Percentiles rank a stretch among this genome's conserved stretches.
Evolutionary conservation across 2,329 filamentous ascomycete genomes (phyloP).

Genomic region (Aplosporella prunicola): DNA sequence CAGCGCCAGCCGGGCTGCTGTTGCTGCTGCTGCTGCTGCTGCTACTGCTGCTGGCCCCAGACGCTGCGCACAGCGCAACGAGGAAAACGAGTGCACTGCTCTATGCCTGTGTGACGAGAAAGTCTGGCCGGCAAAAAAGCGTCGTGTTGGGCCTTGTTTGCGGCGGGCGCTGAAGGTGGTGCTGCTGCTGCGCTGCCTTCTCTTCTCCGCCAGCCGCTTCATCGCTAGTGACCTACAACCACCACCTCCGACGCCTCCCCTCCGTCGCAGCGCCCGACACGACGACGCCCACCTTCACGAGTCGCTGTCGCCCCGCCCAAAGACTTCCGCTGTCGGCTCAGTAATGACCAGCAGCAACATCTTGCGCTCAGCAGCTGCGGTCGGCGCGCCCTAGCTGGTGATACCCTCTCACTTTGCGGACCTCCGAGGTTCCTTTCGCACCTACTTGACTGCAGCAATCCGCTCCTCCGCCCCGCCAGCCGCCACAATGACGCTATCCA

Average conservation of each 20-base stretch:
- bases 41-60: too few species aligned
- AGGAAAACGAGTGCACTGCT: too few species aligned
- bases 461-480: not conserved
- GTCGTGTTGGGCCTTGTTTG: too few species aligned
- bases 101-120: too few species aligned
- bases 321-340: not conserved
- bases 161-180: slow-evolving; percentile 7
- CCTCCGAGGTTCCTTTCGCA: slow-evolving; percentile 9
- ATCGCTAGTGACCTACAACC: slow-evolving; percentile 3
- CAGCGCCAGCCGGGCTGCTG: too few species aligned
- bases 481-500: slow-evolving; percentile 11
- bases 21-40: too few species aligned
- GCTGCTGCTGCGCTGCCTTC: slow-evolving; percentile 9
- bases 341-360: slow-evolving; percentile 7
- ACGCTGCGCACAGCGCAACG: too few species aligned
- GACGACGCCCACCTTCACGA: slow-evolving; percentile 3
- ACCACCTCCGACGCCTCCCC: slow-evolving; percentile 10
- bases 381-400: slow-evolving; percentile 11
- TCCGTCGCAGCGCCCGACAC: slow-evolving; percentile 3
- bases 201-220: slow-evolving; percentile 9
- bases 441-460: slow-evolving; percentile 2
- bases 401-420: slow-evolving; percentile 7
- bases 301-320: slow-evolving; percentile 4
- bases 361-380: slow-evolving; percentile 4
- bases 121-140: too few species aligned